These are phyloP conservation scores for Parastagonospora nodorum DNA, from an alignment of 2,329 filamentous ascomycete species.

Conservation along the genomic window DNA sequence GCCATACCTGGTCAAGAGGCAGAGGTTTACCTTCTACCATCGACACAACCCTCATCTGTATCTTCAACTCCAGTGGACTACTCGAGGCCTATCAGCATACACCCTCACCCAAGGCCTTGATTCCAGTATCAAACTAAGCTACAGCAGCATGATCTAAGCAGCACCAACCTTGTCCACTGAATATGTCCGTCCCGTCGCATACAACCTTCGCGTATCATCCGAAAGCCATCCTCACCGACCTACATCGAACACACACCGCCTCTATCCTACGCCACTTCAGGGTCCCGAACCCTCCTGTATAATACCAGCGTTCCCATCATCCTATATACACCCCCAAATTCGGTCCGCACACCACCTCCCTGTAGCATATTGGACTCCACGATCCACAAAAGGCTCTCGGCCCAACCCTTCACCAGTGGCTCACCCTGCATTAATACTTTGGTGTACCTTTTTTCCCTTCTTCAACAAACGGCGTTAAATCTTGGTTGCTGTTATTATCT, in stretches of 20 bases:
- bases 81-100: not conserved
- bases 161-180: not conserved
- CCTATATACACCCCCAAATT: conserved; percentile 11
- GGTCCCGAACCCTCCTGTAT: conserved; percentile 10
- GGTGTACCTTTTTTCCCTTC: not conserved
- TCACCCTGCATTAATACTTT: conserved; percentile 12
- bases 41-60: conserved; percentile 31
- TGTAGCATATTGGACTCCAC: conserved; percentile 15
- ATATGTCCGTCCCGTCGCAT: not conserved
- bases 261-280: not conserved
- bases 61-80: conserved; percentile 29
- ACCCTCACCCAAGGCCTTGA: not conserved
- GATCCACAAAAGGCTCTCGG: conserved; percentile 10
- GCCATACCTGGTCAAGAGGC: conserved; percentile 40
- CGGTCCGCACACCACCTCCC: conserved; percentile 4
- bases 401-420: conserved; percentile 3
- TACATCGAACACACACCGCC: not conserved
- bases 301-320: conserved; percentile 17
- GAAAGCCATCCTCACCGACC: not conserved
- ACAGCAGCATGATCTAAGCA: too few relatives aligned
- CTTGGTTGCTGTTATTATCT: not conserved
- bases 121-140: too few relatives aligned
- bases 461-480: not conserved
- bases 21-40: conserved; percentile 39
- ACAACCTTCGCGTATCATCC: not conserved